phyloP scores from a whole-genome alignment of 1,284 basidiomycete species.

The Agroathelia rolfsii region DNA sequence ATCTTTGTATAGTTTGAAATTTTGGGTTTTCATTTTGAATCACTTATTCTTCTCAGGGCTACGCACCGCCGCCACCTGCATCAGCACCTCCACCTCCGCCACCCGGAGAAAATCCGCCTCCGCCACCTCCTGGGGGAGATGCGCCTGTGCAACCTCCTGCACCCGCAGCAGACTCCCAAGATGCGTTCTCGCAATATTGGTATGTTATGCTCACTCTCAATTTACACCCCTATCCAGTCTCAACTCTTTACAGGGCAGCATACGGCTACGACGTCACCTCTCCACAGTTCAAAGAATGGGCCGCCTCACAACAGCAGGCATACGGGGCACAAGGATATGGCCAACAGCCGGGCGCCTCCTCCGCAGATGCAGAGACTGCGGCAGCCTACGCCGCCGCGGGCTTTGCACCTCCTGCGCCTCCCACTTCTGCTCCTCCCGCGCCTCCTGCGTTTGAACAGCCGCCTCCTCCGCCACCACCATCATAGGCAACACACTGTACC shows the following conservation, averaged over 20 bases:
- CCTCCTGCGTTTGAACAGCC: too few relatives aligned
- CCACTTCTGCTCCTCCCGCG: conserved; percentile 23
- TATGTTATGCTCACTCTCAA: conserved; percentile 21
- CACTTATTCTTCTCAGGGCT: conserved; percentile 32
- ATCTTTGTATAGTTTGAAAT: conserved; percentile 4
- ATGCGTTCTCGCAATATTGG: conserved; percentile 68
- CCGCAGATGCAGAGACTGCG: conserved; percentile 12
- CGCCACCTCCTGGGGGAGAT: conserved; percentile 50
- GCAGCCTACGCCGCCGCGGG: conserved; percentile 11
- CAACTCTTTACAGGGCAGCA: conserved; percentile 48
- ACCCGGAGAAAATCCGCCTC: conserved; percentile 45
- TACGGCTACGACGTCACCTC: conserved; percentile 88
- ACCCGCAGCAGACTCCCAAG: conserved; percentile 39
- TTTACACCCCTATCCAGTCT: neutral
- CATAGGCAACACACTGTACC: too few relatives aligned
- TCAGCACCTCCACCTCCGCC: conserved; percentile 47
- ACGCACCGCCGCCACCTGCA: conserved; percentile 48
- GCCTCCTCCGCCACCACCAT: conserved; percentile 26
- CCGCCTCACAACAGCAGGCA: conserved; percentile 56
- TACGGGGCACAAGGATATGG: conserved; percentile 45
- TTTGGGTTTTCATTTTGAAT: conserved; percentile 10
- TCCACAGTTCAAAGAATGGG: conserved; percentile 72
- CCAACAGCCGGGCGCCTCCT: neutral
- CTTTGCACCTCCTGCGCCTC: conserved; percentile 15
- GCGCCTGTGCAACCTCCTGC: conserved; percentile 29